Conservation (phyloP, 179 eudicot species). For the Beta corolliflora region DNA sequence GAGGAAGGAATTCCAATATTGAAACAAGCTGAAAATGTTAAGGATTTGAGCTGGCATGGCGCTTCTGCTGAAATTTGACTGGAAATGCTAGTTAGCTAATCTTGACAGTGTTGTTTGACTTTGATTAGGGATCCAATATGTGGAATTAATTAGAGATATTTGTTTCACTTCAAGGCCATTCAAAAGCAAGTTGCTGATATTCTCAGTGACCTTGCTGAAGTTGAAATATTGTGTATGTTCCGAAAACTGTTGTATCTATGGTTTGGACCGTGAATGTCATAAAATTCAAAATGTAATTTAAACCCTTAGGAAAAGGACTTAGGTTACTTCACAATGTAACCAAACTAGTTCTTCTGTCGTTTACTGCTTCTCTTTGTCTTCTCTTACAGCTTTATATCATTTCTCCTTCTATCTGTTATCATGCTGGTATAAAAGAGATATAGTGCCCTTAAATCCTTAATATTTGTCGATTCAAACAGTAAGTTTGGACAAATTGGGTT, state of each 20-base stretch:
- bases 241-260: neutral
- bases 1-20: neutral
- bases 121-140: neutral
- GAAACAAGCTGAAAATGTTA: too few species aligned
- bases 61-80: neutral
- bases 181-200: neutral
- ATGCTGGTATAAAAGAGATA: neutral
- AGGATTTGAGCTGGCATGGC: neutral
- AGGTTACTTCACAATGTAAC: neutral
- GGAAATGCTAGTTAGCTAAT: neutral
- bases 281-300: neutral
- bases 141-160: neutral
- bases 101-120: neutral
- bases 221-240: slow-evolving; percentile 1
- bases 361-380: neutral
- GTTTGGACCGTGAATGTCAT: neutral
- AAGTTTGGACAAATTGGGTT: neutral
- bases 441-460: neutral
- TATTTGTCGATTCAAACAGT: neutral
- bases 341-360: neutral
- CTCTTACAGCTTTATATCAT: neutral
- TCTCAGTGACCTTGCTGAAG: neutral
- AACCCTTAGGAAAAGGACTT: neutral
- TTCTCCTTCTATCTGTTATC: neutral
- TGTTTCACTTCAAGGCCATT: neutral